A percentile compares a stretch with the other conserved stretches of the same genome.
Evolutionary conservation across 495 filamentous ascomycete genomes (phyloP).

Genomic region (Aspergillus bertholletiae): DNA sequence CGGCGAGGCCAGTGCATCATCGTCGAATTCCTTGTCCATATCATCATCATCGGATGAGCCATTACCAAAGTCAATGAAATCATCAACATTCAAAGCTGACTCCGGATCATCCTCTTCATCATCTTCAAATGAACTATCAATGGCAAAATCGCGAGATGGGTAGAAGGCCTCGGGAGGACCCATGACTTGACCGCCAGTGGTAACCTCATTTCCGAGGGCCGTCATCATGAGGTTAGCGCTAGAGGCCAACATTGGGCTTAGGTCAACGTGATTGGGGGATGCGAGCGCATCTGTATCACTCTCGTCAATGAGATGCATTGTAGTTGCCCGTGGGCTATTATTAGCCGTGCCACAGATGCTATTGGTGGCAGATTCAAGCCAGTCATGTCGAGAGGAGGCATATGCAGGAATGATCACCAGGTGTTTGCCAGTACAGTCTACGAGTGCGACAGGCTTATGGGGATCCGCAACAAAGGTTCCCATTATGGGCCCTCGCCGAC

Average conservation of each 20-base stretch:
- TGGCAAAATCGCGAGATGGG: constrained; percentile 57
- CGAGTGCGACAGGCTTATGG: constrained; percentile 68
- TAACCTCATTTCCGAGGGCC: constrained; percentile 53
- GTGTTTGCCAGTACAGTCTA: constrained; percentile 66
- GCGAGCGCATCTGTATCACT: constrained; percentile 49
- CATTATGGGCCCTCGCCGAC: constrained; percentile 55
- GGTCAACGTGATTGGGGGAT: constrained; percentile 42
- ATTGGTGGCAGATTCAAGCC: constrained; percentile 44
- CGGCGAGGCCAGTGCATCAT: constrained; percentile 34
- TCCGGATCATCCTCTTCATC: constrained; percentile 68
- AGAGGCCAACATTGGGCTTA: constrained; percentile 61
- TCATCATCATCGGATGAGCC: constrained; percentile 57
- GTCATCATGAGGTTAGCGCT: constrained; percentile 76
- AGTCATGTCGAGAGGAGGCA: constrained; percentile 46
- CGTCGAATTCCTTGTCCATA: constrained; percentile 35
- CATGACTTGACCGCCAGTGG: constrained; percentile 62
- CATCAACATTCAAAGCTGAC: constrained; percentile 59
- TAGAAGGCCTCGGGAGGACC: constrained; percentile 78
- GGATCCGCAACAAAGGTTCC: constrained; percentile 52
- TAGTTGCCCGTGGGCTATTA: constrained; percentile 50
- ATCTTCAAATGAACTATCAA: constrained; percentile 51
- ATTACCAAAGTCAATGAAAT: constrained; percentile 67
- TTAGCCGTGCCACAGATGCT: constrained; percentile 50
- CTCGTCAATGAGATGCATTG: constrained; percentile 48
- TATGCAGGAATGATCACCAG: constrained; percentile 63